Percentiles rank a stretch among this genome's conserved stretches.
Conservation (phyloP, 2,329 filamentous ascomycete genomes). For the Magnaporthiopsis poae region DNA sequence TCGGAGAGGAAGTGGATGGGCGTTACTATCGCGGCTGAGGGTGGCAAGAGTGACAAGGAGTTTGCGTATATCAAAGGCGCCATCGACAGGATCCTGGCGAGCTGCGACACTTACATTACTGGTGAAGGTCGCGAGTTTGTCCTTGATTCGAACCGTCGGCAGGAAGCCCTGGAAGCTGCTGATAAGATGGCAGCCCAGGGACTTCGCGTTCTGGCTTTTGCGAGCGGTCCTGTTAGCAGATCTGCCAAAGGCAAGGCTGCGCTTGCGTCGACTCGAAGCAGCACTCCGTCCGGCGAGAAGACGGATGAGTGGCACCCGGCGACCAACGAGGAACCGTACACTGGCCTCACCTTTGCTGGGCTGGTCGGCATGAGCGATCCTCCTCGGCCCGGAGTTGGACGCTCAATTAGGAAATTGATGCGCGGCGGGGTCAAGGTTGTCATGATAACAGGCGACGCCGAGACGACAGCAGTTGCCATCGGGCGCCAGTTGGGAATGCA, state of each 20-base stretch:
- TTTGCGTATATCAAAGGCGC: slow-evolving; percentile 94
- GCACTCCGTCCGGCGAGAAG: slow-evolving; percentile 35
- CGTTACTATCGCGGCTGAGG: slow-evolving; percentile 63
- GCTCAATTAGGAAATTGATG: slow-evolving; percentile 81
- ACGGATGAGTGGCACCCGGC: slow-evolving; percentile 33
- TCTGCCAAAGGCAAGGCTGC: slow-evolving; percentile 14
- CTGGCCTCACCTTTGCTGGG: slow-evolving; percentile 77
- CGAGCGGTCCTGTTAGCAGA: slow-evolving; percentile 58
- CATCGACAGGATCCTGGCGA: slow-evolving; percentile 72
- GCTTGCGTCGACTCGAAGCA: slow-evolving; percentile 32
- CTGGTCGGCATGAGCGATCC: slow-evolving; percentile 96
- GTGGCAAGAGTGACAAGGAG: slow-evolving; percentile 54
- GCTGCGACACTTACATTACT: slow-evolving; percentile 84
- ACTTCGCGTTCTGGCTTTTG: slow-evolving; percentile 83
- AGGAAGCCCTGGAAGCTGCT: slow-evolving; percentile 69
- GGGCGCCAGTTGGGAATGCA: slow-evolving; percentile 92
- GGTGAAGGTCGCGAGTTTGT: slow-evolving; percentile 78
- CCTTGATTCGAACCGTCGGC: slow-evolving; percentile 63
- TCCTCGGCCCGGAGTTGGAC: slow-evolving; percentile 78
- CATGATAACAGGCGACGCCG: slow-evolving; percentile 97
- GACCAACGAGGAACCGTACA: slow-evolving; percentile 61
- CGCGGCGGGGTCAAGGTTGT: slow-evolving; percentile 91
- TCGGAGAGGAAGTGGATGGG: slow-evolving; percentile 99
- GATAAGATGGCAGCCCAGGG: slow-evolving; percentile 82
- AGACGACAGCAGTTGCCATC: slow-evolving; percentile 88